Evolutionary conservation across 2,329 filamentous ascomycete genomes (phyloP), one percentile per base, ranked within the genome.

Genomic region (Hymenoscyphus scutula): DNA sequence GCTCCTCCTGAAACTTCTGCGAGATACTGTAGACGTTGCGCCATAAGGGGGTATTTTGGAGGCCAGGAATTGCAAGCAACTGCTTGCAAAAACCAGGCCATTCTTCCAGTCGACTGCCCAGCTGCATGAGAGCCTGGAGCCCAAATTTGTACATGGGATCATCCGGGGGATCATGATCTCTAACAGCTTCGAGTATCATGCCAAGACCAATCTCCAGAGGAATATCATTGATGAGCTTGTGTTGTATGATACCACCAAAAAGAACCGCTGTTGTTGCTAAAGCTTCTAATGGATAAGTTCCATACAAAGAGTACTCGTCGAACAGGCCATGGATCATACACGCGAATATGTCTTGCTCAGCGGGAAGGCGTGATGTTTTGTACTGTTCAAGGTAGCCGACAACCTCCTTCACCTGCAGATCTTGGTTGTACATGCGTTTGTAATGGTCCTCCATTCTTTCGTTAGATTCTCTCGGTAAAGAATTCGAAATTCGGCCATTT

Each of bases 261-360:
- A 99, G 84, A 10, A 99, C 93, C 3, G 95, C 94, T 0, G 95
- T 99, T 11, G 94, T 98, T 7, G 94, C 94, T 58, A 99, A 80
- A 5, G 95, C 95, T 73, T 97, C 94, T n/a, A 97, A 81, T 0
- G 96, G 96, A 75, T 99, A 99, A 72, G 96, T 93, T 48, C 90
- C 86, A 74, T 97, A 99, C 73, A 97, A 96, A 61, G 89, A 89
- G 75, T 97, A 99, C 78, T 99, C 95, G 71, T 99, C 95, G 70
- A 99, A 97, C 3, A 99, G 81, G 0, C 95, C 95, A 72, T 97
- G 93, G 38, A 99, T 96, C 92, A 99, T 99, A 78, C 94, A 97
- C 15, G 94, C 91, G 74, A 99, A 99, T 6, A 97, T 84, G 74
- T 99, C 95, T 74, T 98, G 95, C 64, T 97, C 92, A 17, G 89